Conservation (phyloP, 306 rosid genomes). For the Rubus idaeus region DNA sequence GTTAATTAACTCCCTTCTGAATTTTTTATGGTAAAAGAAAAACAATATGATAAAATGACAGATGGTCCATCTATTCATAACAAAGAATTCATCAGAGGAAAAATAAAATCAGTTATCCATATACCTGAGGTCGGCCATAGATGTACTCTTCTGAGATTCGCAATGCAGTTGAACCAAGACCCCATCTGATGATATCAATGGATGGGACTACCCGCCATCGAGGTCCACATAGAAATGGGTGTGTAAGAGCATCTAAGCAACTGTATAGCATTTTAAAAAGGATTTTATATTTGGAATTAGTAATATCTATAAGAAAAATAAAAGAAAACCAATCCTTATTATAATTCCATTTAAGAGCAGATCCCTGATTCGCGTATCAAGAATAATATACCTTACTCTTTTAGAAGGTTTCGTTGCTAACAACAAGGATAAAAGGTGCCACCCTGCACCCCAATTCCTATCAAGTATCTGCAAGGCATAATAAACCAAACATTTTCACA, state of each 20-base stretch:
- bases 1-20: neutral
- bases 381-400: constrained; percentile 63
- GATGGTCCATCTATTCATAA: neutral
- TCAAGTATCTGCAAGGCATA: constrained; percentile 76
- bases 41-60: neutral
- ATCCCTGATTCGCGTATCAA: constrained; percentile 9
- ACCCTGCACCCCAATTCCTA: constrained; percentile 98
- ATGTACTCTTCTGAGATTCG: constrained; percentile 93
- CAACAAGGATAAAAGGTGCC: constrained; percentile 88
- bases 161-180: constrained; percentile 88
- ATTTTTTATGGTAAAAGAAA: neutral
- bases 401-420: constrained; percentile 79
- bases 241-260: constrained; percentile 96
- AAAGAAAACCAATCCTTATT: neutral
- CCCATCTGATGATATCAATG: constrained; percentile 89
- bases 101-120: neutral
- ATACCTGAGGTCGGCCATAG: constrained; percentile 90
- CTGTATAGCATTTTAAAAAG: constrained; percentile 44
- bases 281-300: constrained; percentile 1
- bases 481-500: constrained; percentile 24
- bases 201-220: constrained; percentile 95
- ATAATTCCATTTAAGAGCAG: constrained; percentile 22
- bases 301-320: neutral
- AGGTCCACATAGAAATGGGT: constrained; percentile 97
- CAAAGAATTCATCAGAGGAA: neutral